Evolutionary conservation across 2,329 filamentous ascomycete genomes (phyloP).

Genomic region (Hymenoscyphus salicellus): DNA sequence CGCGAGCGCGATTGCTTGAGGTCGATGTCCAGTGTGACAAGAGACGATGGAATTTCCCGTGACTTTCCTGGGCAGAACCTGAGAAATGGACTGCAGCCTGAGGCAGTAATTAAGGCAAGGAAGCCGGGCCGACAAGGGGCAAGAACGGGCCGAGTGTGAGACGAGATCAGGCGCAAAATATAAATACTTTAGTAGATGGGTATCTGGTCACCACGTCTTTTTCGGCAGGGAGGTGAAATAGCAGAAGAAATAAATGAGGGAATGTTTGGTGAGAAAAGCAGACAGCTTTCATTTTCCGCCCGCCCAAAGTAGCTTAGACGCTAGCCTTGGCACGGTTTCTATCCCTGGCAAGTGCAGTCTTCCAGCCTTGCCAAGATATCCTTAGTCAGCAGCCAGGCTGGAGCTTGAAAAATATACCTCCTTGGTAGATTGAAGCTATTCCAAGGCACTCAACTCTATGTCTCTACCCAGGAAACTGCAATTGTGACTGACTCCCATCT

Average conservation of each 20-base stretch:
- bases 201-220: background rate
- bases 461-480: too few species aligned
- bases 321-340: slow-evolving; percentile 1
- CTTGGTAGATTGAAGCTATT: background rate
- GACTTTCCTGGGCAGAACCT: background rate
- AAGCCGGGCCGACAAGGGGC: background rate
- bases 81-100: background rate
- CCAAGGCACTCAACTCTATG: background rate
- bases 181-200: background rate
- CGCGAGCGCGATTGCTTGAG: slow-evolving; percentile 9
- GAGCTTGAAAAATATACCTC: background rate
- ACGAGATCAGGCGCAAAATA: background rate
- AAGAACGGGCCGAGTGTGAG: background rate
- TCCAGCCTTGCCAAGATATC: background rate
- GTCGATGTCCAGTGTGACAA: slow-evolving; percentile 12
- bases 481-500: background rate
- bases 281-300: background rate
- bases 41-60: background rate
- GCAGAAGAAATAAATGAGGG: background rate
- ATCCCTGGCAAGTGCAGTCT: background rate
- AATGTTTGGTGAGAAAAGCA: background rate
- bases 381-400: background rate
- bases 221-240: background rate
- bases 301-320: background rate
- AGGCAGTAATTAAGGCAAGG: background rate